Evolutionary conservation across 768 basidiomycete genomes (phyloP), one percentile per base, ranked within the genome.

Genomic region (Tylopilus cervinicoccineus): DNA sequence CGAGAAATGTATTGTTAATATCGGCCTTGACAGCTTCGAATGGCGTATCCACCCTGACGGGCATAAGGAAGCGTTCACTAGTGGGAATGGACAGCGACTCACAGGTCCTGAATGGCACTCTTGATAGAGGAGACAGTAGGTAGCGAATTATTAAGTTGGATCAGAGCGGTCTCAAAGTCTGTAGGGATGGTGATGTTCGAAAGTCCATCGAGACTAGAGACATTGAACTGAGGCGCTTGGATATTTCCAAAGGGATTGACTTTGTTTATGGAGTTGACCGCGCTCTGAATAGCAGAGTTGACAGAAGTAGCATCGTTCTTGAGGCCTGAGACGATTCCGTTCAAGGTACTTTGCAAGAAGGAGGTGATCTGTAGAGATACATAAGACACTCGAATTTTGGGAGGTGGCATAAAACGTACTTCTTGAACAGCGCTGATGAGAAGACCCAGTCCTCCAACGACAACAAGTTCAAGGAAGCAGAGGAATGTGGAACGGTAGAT

Each of bases 401-500:
- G 6, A 28, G 43, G 39, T 38, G 10, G 14, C 29, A 20, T 19
- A 45, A 17, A 12, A 67, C 81, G 52, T 55, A 93, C 94, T 72
- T 87, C 87, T 54, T 91, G 73, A 0, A 93, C 89, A 6, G 91
- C 92, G 40, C 72, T 76, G 42, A 96, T 90, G 38, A 96, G 71
- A 46, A 97, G 70, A 22, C 81, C 76, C 43, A 99, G 73, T 6
- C 79, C 85, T 16, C 93, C 93, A 24, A 83, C 77, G 10, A 99
- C 81, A 20, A 89, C 83, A 37, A 98, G 76, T 67, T 98, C 93
- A 54, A 96, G 71, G 57, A 96, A 93, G 66, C 95, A 99, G 44
- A 99, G 76, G 60, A 95, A 84, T 4, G 94, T 88, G 4, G 93
- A 94, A 33, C 93, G 86, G 63, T 96, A 98, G 38, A 86, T 80